Evolutionary conservation across 225 moss, liverwort and hornwort genomes (phyloP), one percentile per base, ranked within the genome.

Genomic region (Pleurozium schreberi): DNA sequence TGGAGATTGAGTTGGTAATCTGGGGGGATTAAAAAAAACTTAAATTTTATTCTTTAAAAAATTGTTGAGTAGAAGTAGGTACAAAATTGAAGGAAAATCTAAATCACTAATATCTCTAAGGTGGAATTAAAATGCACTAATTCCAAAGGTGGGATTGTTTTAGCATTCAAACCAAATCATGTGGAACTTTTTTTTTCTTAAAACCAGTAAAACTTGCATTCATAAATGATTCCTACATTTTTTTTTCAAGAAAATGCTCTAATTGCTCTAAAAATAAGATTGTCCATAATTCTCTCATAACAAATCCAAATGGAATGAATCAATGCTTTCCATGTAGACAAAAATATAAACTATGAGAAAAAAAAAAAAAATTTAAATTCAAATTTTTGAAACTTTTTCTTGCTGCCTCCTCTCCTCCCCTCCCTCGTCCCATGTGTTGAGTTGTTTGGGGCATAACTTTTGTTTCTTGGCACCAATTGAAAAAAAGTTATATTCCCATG

Each of bases 1-100:
- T 27, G 5, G 14, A 71, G 27, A 27, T 27, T 43, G 9, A 42
- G 0, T 12, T n/a, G 12, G n/a, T 7, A 22, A 4, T 64, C 17
- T 4, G 34, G 5, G 1, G 1, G 4, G 8, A 33, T n/a, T n/a
- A n/a, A 33, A 33, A 1, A 63, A 4, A 10, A 66, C 10, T n/a
- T 67, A 12, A 22, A 22, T 22, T 68, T 68, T 22, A 22, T 22
- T n/a, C n/a, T 22, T 22, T 6, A 22, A 22, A 68, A 69, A 13
- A 8, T 25, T 68, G 2, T 12, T 13, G 40, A 13, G 3, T 40
- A 69, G 13, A 69, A 69, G 13, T 8, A 69, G 40, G 0, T 23
- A 25, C 12, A 12, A 71, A 9, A 15, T 69, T 4, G 9, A 25
- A 70, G 42, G 9, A 26, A 42, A 26, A 26, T 12, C 0, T 22